phyloP scores from a whole-genome alignment of 805 yeast genomes.

The Candida railenensis region DNA sequence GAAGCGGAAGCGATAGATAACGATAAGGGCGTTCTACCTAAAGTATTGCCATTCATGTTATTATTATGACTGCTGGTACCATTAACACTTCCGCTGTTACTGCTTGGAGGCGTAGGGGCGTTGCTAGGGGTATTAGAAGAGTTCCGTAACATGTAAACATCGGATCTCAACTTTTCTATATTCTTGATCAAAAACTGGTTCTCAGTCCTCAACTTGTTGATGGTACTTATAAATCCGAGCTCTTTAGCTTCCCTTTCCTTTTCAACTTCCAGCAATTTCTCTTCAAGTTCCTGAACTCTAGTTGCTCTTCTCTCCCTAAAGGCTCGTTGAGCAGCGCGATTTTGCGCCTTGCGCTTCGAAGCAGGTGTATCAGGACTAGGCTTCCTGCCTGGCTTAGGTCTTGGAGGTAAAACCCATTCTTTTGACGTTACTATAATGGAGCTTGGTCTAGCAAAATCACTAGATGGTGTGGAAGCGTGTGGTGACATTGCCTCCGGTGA shows the following conservation, averaged over 20 bases:
- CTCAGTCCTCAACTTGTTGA: slow-evolving; percentile 46
- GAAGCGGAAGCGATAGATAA: background rate
- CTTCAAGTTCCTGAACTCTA: slow-evolving; percentile 74
- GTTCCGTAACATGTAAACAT: slow-evolving; percentile 19
- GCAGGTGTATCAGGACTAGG: slow-evolving; percentile 79
- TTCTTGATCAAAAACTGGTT: slow-evolving; percentile 42
- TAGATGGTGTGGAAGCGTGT: slow-evolving; percentile 6
- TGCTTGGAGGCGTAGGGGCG: background rate
- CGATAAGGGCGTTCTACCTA: background rate
- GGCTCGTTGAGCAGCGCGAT: slow-evolving; percentile 92
- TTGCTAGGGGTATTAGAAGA: too few relatives aligned
- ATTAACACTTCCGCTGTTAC: background rate
- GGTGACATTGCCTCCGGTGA: slow-evolving; percentile 10
- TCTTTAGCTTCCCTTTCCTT: slow-evolving; percentile 62
- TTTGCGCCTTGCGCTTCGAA: slow-evolving; percentile 83
- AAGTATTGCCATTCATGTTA: background rate
- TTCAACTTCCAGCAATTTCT: slow-evolving; percentile 63
- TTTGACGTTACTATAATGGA: slow-evolving; percentile 49
- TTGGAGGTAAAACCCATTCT: slow-evolving; percentile 61
- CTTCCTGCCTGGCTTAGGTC: slow-evolving; percentile 62
- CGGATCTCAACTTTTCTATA: slow-evolving; percentile 41
- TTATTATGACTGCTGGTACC: background rate
- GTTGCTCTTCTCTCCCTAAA: slow-evolving; percentile 86
- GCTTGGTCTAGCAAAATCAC: slow-evolving; percentile 3
- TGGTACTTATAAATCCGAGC: slow-evolving; percentile 51